These are phyloP conservation scores for Pneumocystis canis DNA, from an alignment of 1,139 yeast species.

Conservation along the genomic window DNA sequence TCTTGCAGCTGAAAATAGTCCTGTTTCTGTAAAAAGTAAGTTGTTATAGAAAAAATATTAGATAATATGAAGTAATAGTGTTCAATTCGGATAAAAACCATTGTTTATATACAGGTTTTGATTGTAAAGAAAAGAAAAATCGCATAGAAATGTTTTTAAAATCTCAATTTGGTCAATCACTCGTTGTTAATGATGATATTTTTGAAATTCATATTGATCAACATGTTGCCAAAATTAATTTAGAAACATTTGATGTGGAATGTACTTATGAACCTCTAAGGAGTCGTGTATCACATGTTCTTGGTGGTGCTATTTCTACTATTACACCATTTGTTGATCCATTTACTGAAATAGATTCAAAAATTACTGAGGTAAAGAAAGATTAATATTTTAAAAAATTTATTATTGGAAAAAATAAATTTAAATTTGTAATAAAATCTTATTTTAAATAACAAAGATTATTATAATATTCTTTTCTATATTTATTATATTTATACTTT, in stretches of 20 bases:
- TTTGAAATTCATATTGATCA: slow-evolving; percentile 55
- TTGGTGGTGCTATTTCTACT: slow-evolving; percentile 60
- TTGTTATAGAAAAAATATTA: slow-evolving; percentile 37
- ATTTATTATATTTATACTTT: too few species aligned
- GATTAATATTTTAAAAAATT: neutral
- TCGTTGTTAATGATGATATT: slow-evolving; percentile 29
- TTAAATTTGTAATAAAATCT: neutral
- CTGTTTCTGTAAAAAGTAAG: slow-evolving; percentile 81
- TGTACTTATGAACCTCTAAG: slow-evolving; percentile 64
- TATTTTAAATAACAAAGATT: too few species aligned
- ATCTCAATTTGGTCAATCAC: slow-evolving; percentile 81
- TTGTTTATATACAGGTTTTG: slow-evolving; percentile 18
- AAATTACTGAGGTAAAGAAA: slow-evolving; percentile 6
- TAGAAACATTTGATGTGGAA: slow-evolving; percentile 48
- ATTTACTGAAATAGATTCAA: slow-evolving; percentile 1
- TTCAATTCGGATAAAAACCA: slow-evolving; percentile 13
- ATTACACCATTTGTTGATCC: slow-evolving; percentile 56
- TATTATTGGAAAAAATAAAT: neutral
- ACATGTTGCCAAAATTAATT: slow-evolving; percentile 55
- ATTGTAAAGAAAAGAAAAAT: slow-evolving; percentile 37
- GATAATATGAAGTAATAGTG: slow-evolving; percentile 15
- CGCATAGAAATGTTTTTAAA: slow-evolving; percentile 49
- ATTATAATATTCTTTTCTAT: too few species aligned
- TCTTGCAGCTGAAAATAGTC: slow-evolving; percentile 83
- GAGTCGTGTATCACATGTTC: slow-evolving; percentile 69